Evolutionary conservation across 306 rosid genomes (phyloP), one percentile per base, ranked within the genome.

Genomic region (Fagus crenata): DNA sequence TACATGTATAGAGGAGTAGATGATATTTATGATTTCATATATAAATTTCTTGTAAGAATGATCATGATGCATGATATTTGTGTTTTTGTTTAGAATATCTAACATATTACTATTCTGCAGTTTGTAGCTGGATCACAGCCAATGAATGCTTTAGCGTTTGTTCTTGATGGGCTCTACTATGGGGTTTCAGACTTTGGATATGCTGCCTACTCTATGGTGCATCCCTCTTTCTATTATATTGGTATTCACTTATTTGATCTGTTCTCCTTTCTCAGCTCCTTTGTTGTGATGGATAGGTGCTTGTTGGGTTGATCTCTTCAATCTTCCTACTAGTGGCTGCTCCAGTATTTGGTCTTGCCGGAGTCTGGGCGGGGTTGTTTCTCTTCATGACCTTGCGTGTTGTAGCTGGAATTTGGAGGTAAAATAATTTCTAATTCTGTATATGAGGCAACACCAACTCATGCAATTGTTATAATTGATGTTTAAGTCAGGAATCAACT

Each of bases 51-150:
- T 65, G 40, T 39, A 37, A 3, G 40, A 67, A 67, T 83, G 7
- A 78, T 76, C 51, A 46, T 46, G 12, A 46, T 46, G 8, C 11
- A 46, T 46, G 51, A 46, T 6, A 46, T 7, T 46, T 46, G 4
- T 46, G 51, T 46, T 46, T 36, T 74, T 61, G 54, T 55, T 67
- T 69, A 73, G 35, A 73, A 80, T 69, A 71, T 80, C 78, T 83
- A 72, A 85, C 64, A 78, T 53, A 71, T 15, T 53, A 43, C 58
- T 37, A 67, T 2, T 59, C 39, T 73, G 84, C 89, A 96, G 97
- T 96, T 92, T 81, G 93, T 92, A 75, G 98, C 97, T 75, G 99
- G 93, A 76, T 88, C 98, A 80, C 98, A 96, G 80, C 98, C 99
- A 13, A 85, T 96, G 60, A 96, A 92, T 81, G 97, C 99, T 74